Evolutionary conservation across 495 filamentous ascomycete species (phyloP).

Genomic region (Pyrenopolyporus hunteri): DNA sequence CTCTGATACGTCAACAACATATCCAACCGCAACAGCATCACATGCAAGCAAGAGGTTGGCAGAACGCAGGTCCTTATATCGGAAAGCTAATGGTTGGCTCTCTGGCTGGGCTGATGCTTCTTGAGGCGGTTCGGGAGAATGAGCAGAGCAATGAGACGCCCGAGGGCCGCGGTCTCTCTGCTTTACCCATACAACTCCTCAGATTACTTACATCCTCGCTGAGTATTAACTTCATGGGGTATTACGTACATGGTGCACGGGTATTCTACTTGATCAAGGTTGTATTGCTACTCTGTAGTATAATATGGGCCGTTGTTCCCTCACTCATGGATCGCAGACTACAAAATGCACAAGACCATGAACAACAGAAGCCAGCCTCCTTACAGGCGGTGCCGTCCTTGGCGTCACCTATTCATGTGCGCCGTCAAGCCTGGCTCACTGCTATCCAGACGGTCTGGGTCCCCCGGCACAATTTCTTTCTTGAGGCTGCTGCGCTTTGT

Average conservation of each 20-base stretch:
- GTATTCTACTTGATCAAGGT: conserved; percentile 61
- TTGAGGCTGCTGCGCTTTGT: conserved; percentile 80
- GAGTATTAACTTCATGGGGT: conserved; percentile 55
- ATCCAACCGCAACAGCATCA: conserved; percentile 54
- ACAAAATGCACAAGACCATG: conserved; percentile 50
- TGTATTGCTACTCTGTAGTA: conserved; percentile 65
- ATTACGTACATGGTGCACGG: conserved; percentile 48
- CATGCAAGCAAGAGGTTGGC: conserved; percentile 49
- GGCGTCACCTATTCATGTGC: conserved; percentile 83
- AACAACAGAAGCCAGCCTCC: conserved; percentile 44
- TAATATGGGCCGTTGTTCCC: conserved; percentile 71
- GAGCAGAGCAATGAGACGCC: conserved; percentile 63
- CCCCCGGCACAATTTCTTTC: conserved; percentile 82
- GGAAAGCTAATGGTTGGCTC: conserved; percentile 90
- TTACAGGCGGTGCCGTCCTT: conserved; percentile 67
- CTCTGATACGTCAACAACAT: conserved; percentile 54
- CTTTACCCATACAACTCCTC: conserved; percentile 65
- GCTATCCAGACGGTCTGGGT: conserved; percentile 94
- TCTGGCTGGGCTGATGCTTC: conserved; percentile 86
- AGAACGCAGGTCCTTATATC: conserved; percentile 54
- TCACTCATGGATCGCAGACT: conserved; percentile 63
- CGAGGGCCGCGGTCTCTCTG: conserved; percentile 71
- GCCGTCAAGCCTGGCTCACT: conserved; percentile 90
- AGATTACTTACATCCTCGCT: conserved; percentile 47
- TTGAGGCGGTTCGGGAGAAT: conserved; percentile 72